phyloP scores from a whole-genome alignment of 2,329 filamentous ascomycete genomes.

The Lomentospora prolificans region DNA sequence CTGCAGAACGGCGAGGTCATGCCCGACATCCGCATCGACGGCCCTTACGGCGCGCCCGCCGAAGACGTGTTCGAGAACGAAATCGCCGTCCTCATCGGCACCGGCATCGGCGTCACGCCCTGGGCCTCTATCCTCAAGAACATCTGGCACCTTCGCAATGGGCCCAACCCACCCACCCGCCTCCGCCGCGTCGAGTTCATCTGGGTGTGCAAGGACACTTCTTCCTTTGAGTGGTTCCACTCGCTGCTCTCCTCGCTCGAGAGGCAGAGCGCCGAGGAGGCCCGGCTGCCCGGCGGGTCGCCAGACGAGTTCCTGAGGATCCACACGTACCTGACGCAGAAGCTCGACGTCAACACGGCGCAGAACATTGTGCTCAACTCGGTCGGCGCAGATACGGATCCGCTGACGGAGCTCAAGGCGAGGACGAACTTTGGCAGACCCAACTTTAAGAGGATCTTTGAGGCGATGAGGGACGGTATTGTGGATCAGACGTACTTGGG shows the following conservation, averaged over 20 bases:
- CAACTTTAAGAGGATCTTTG: conserved; percentile 66
- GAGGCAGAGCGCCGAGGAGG: conserved; percentile 55
- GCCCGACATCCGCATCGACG: conserved; percentile 72
- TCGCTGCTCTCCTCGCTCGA: conserved; percentile 74
- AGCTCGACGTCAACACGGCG: conserved; percentile 69
- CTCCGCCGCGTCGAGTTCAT: conserved; percentile 85
- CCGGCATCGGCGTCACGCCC: conserved; percentile 67
- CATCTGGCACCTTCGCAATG: conserved; percentile 79
- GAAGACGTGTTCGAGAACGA: conserved; percentile 85
- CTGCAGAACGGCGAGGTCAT: conserved; percentile 75
- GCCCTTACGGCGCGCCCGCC: conserved; percentile 83
- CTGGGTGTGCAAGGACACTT: conserved; percentile 84
- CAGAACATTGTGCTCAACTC: conserved; percentile 87
- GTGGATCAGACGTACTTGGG: conserved; percentile 66
- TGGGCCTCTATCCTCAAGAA: conserved; percentile 77
- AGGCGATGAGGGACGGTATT: conserved; percentile 70
- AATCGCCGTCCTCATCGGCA: conserved; percentile 68
- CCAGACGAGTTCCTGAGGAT: conserved; percentile 75
- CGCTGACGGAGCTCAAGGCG: conserved; percentile 69
- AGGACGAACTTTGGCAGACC: conserved; percentile 85
- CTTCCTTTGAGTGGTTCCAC: conserved; percentile 90
- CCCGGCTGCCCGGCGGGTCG: conserved; percentile 43
- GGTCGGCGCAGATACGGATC: conserved; percentile 71
- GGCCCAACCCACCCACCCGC: conserved; percentile 68
- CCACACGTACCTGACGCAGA: conserved; percentile 83